A percentile compares a stretch with the other conserved stretches of the same genome.
Evolutionary conservation across 352 stramenopile species (phyloP).

Genomic region (Pythium myriotylum): DNA sequence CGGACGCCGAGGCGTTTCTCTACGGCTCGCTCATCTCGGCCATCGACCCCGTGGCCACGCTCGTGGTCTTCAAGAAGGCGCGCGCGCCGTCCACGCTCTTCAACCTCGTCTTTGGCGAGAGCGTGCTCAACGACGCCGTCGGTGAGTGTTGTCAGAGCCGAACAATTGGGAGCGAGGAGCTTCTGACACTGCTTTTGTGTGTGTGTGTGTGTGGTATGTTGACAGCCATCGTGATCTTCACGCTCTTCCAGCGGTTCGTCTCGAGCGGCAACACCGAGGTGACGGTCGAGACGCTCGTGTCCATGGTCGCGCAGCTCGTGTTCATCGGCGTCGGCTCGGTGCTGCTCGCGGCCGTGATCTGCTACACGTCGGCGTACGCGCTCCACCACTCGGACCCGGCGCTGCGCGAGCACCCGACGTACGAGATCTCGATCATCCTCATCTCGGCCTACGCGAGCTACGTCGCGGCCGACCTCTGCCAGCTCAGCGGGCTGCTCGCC

Average conservation of each 20-base stretch:
- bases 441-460: conserved; percentile 76
- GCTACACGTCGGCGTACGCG: conserved; percentile 51
- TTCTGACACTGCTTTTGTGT: not conserved
- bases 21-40: conserved; percentile 92
- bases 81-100: conserved; percentile 82
- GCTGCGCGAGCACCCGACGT: conserved; percentile 51
- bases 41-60: conserved; percentile 91
- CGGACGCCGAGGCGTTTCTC: conserved; percentile 82
- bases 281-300: conserved; percentile 18
- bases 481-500: conserved; percentile 87
- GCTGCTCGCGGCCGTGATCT: conserved; percentile 44
- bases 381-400: conserved; percentile 36
- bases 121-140: conserved; percentile 84
- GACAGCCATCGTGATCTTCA: conserved; percentile 77
- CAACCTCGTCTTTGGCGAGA: conserved; percentile 93
- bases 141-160: too few species aligned
- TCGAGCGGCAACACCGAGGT: conserved; percentile 41
- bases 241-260: conserved; percentile 58
- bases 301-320: conserved; percentile 40
- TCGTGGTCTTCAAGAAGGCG: conserved; percentile 90
- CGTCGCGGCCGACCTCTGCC: conserved; percentile 56
- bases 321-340: conserved; percentile 52
- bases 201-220: not conserved
- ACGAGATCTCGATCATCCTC: conserved; percentile 68
- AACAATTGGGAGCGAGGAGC: conserved; percentile 23